Base-by-base conservation (phyloP, 345 rosid species). In the Stellera chamaejasme region DNA sequence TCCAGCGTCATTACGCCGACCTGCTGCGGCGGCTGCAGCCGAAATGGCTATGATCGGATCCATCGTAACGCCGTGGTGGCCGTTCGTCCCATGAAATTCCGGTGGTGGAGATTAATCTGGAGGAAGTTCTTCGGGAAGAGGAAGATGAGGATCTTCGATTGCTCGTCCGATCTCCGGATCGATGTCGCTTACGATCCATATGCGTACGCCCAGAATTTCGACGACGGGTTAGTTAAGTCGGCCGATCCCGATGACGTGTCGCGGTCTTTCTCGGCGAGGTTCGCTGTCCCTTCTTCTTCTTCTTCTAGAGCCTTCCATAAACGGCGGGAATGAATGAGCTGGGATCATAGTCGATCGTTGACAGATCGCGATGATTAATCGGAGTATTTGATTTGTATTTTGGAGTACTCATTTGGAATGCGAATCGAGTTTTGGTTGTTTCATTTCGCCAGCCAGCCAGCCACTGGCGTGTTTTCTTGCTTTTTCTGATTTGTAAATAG, bases 221-320 rank as follows among this genome's bases (percentile, higher is more conserved):
- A 74, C 53, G 61, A 70, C 27, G 75, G 66, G 5, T 60, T 57
- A 13, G 47, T 59, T 27, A 53, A 50, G 50, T 50, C 46, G 3
- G 48, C 58, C 11, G 67, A 63, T 46, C 57, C 72, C 10, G 75
- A 70, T 36, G 55, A 46, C 47, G 36, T 64, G 12, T 74, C 67
- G 52, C 58, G 75, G 13, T 69, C 75, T 27, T 74, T 74, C 62
- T 74, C 78, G 0, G 75, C 78, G 27, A 55, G 78, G 55, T 74
- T 74, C 57, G 69, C 75, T 44, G 75, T 74, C 43, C 63, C 78
- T 43, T 52, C 72, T 19, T 19, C 23, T 19, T 5, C 23, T 19
- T 19, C 23, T 32, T 32, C 39, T 0, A 32, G 39, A 32, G 39
- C 3, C 39, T 32, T 32, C 39, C 39, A 32, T 32, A 32, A 32